Evolutionary conservation across 2,329 filamentous ascomycete genomes (phyloP).

Genomic region (Zarea fungicola): DNA sequence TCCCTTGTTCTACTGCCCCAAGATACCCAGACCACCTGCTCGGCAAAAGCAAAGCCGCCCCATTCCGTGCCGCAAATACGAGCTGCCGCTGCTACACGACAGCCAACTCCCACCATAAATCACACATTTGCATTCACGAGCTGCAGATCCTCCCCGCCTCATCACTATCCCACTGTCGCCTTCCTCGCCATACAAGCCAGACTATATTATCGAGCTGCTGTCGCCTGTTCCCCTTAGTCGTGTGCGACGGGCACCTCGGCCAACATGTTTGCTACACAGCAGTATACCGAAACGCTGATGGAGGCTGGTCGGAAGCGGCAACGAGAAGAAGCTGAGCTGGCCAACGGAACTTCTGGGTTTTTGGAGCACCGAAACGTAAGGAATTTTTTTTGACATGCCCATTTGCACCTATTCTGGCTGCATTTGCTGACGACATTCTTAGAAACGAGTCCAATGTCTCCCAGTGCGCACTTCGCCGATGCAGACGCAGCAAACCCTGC

Average conservation of each 20-base stretch:
- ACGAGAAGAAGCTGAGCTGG: constrained; percentile 43
- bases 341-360: constrained; percentile 36
- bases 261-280: constrained; percentile 34
- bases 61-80: constrained; percentile 7
- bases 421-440: constrained; percentile 1
- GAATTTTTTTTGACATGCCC: background rate
- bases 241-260: background rate
- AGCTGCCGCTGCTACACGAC: constrained; percentile 3
- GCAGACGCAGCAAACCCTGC: constrained; percentile 24
- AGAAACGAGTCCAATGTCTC: constrained; percentile 53
- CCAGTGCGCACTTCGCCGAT: constrained; percentile 44
- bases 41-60: constrained; percentile 5
- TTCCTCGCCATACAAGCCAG: background rate
- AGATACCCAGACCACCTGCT: constrained; percentile 1
- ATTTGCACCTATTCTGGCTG: background rate
- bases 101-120: background rate
- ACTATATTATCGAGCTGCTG: background rate
- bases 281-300: constrained; percentile 26
- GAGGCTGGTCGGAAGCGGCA: constrained; percentile 39
- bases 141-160: background rate
- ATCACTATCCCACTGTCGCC: background rate
- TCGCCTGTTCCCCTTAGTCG: background rate
- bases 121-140: background rate
- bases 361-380: constrained; percentile 47
- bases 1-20: background rate